These are phyloP conservation scores for Bisporella sp. DNA, from an alignment of 2,329 filamentous ascomycete genomes.

Conservation along the genomic window DNA sequence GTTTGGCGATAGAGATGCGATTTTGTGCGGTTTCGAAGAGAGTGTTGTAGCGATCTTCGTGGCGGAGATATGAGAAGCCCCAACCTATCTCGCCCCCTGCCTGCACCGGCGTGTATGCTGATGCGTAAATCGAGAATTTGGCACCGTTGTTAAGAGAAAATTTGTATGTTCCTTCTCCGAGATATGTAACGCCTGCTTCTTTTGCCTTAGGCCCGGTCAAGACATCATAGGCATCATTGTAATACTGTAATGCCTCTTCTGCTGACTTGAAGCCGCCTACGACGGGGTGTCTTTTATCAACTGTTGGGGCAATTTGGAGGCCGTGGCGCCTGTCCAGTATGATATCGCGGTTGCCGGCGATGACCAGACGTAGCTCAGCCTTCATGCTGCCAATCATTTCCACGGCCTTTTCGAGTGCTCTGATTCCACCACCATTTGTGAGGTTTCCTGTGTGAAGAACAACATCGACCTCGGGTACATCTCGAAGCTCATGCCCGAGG, in stretches of 20 bases:
- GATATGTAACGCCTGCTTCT: conserved; percentile 23
- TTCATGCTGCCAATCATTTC: conserved; percentile 28
- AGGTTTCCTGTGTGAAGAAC: conserved; percentile 33
- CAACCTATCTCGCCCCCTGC: conserved; percentile 3
- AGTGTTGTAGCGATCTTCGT: conserved; percentile 24
- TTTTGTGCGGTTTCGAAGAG: conserved; percentile 7
- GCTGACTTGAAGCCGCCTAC: too few species aligned
- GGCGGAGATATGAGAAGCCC: conserved; percentile 24
- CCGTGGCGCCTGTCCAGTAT: not conserved
- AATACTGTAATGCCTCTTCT: conserved; percentile 2
- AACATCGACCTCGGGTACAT: conserved; percentile 20
- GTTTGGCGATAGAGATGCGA: conserved; percentile 12
- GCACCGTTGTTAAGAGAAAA: conserved; percentile 25
- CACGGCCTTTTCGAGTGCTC: conserved; percentile 18
- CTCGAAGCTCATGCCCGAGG: too few species aligned
- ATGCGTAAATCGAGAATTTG: conserved; percentile 25
- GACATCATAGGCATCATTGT: conserved; percentile 12
- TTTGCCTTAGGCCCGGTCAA: conserved; percentile 18
- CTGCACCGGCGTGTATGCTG: conserved; percentile 28
- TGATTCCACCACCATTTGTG: conserved; percentile 23
- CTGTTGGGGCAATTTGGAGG: conserved; percentile 4
- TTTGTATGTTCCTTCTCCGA: conserved; percentile 25
- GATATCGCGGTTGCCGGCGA: conserved; percentile 43
- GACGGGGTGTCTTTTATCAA: too few species aligned
- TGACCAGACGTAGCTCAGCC: conserved; percentile 53